Conservation (phyloP, 306 rosid genomes). For the Malus sieversii region DNA sequence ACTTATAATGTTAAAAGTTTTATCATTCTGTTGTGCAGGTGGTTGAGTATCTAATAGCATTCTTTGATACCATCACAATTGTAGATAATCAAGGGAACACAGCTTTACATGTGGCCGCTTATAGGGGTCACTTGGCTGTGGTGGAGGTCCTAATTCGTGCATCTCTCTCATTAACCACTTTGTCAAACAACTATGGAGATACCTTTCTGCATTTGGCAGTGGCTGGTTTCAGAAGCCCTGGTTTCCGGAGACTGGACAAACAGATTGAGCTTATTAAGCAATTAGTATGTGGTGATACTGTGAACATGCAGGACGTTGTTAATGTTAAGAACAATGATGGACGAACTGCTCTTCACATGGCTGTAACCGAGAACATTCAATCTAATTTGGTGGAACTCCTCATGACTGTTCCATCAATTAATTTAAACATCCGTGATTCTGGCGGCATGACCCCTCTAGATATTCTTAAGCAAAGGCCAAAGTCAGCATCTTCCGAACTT, state of each 20-base stretch:
- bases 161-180: constrained; percentile 41
- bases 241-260: constrained; percentile 68
- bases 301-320: constrained; percentile 36
- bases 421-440: constrained; percentile 51
- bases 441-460: constrained; percentile 80
- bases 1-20: background rate
- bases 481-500: constrained; percentile 59
- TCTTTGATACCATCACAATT: constrained; percentile 47
- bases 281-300: constrained; percentile 32
- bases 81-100: constrained; percentile 75
- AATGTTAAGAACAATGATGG: constrained; percentile 70
- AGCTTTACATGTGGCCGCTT: constrained; percentile 68
- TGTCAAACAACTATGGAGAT: constrained; percentile 61
- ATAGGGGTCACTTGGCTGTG: constrained; percentile 59
- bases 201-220: constrained; percentile 84
- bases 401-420: constrained; percentile 53
- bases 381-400: constrained; percentile 60
- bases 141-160: constrained; percentile 48
- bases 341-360: constrained; percentile 75
- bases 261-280: constrained; percentile 63
- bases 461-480: constrained; percentile 52
- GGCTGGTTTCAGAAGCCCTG: constrained; percentile 80
- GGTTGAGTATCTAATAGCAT: constrained; percentile 55
- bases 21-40: constrained; percentile 39
- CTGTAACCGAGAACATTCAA: constrained; percentile 50